These are phyloP conservation scores for Eutrema japonicum DNA, from an alignment of 345 rosid genomes.

Conservation along the genomic window DNA sequence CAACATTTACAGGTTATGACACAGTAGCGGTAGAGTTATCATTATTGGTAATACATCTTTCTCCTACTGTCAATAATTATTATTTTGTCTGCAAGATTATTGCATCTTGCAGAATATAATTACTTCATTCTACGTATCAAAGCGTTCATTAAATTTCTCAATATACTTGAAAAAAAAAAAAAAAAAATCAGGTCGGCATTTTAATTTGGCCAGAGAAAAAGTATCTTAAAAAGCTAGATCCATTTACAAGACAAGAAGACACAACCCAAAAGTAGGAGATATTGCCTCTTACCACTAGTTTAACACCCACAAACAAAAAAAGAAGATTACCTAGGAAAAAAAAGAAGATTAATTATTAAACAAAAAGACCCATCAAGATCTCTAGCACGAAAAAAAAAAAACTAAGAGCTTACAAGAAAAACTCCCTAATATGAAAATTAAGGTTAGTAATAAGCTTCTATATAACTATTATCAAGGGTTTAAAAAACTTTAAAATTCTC, in stretches of 20 bases:
- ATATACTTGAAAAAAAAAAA: background rate
- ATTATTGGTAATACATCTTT: background rate
- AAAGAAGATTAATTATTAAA: background rate
- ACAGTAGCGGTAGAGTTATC: background rate
- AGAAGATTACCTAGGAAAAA: background rate
- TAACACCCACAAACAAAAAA: conserved; percentile 29
- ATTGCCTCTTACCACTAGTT: conserved; percentile 39
- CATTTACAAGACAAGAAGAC: conserved; percentile 51
- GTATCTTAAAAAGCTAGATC: conserved; percentile 44
- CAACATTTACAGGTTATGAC: background rate
- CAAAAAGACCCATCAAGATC: conserved; percentile 18
- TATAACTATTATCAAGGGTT: background rate
- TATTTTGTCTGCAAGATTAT: background rate
- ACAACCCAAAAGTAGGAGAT: conserved; percentile 46
- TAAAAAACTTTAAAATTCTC: conserved; percentile 58
- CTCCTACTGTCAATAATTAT: background rate
- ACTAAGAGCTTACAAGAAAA: background rate
- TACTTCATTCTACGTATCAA: conserved; percentile 1
- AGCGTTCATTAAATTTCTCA: conserved; percentile 1
- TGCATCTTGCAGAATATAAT: background rate
- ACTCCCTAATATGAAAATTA: background rate
- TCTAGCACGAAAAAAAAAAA: background rate
- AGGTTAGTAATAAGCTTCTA: background rate
- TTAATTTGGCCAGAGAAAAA: conserved; percentile 35
- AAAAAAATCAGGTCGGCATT: conserved; percentile 30